Percentiles rank a stretch among this genome's conserved stretches.
These are phyloP conservation scores for Plasmodium blacklocki DNA, from an alignment of 169 alveolate species.

Conservation along the genomic window DNA sequence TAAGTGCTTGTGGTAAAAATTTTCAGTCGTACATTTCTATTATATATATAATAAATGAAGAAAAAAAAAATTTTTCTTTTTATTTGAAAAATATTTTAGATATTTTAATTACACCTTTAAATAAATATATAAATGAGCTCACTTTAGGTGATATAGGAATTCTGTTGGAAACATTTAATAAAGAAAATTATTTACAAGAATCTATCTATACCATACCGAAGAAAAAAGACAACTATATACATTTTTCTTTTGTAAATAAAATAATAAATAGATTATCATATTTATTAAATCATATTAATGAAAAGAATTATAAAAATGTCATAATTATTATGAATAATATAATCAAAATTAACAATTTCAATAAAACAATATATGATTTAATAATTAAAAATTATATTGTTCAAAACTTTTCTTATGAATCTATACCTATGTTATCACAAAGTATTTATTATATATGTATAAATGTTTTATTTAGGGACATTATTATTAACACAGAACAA, in stretches of 20 bases:
- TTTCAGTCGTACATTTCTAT: conserved; percentile 11
- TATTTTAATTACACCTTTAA: conserved; percentile 8
- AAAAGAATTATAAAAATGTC: background rate
- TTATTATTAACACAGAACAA: background rate
- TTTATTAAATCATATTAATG: background rate
- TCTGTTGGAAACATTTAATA: conserved; percentile 20
- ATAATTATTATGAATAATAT: conserved; percentile 19
- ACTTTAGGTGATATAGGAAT: conserved; percentile 20
- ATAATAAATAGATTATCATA: conserved; percentile 3
- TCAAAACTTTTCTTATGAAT: conserved; percentile 1
- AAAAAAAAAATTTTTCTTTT: background rate
- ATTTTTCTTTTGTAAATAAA: background rate
- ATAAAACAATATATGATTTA: conserved; percentile 9
- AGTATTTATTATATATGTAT: conserved; percentile 37
- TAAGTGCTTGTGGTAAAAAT: conserved; percentile 22
- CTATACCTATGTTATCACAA: conserved; percentile 21
- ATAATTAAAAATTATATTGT: conserved; percentile 25
- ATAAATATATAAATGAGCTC: background rate
- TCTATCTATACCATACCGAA: background rate
- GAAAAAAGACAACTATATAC: background rate
- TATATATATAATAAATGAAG: background rate
- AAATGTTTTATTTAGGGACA: background rate
- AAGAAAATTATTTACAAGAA: conserved; percentile 41
- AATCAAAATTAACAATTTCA: background rate
- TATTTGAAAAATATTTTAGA: conserved; percentile 11